A percentile compares a stretch with the other conserved stretches of the same genome.
Evolutionary conservation across 257 asterid species (phyloP).

Genomic region (Solanum etuberosum): DNA sequence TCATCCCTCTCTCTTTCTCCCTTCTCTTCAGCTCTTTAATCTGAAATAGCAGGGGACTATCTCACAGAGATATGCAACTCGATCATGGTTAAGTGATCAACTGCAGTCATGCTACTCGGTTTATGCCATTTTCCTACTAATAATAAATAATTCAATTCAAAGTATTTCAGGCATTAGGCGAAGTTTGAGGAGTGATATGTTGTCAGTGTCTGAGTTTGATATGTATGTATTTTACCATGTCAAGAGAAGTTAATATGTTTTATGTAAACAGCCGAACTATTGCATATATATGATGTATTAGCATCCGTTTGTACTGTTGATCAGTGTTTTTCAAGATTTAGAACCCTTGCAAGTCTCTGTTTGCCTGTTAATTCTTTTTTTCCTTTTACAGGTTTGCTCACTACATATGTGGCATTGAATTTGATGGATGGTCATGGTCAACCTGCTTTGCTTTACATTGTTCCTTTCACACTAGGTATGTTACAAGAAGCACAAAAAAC

Average conservation of each 20-base stretch:
- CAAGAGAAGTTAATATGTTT: neutral
- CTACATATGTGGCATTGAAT: slow-evolving; percentile 84
- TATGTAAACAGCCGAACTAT: neutral
- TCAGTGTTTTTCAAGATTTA: neutral
- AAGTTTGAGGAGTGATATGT: neutral
- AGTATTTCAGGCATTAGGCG: neutral
- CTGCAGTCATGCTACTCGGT: neutral
- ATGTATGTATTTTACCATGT: neutral
- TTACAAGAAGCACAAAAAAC: neutral
- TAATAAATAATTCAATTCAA: neutral
- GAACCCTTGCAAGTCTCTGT: neutral
- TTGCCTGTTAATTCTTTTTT: neutral
- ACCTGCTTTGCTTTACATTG: slow-evolving; percentile 95
- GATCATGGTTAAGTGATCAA: neutral
- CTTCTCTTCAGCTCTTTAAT: neutral
- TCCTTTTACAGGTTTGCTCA: slow-evolving; percentile 55
- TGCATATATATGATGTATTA: neutral
- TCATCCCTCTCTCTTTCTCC: neutral
- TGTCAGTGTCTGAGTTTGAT: neutral
- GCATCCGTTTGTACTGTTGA: neutral
- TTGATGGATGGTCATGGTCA: slow-evolving; percentile 98
- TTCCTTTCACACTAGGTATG: slow-evolving; percentile 94
- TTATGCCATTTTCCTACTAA: neutral
- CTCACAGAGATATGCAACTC: neutral
- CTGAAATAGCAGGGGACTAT: neutral